A percentile compares a stretch with the other conserved stretches of the same genome.
Conservation (phyloP, 2,329 filamentous ascomycete species). For the Aureobasidium sp. region DNA sequence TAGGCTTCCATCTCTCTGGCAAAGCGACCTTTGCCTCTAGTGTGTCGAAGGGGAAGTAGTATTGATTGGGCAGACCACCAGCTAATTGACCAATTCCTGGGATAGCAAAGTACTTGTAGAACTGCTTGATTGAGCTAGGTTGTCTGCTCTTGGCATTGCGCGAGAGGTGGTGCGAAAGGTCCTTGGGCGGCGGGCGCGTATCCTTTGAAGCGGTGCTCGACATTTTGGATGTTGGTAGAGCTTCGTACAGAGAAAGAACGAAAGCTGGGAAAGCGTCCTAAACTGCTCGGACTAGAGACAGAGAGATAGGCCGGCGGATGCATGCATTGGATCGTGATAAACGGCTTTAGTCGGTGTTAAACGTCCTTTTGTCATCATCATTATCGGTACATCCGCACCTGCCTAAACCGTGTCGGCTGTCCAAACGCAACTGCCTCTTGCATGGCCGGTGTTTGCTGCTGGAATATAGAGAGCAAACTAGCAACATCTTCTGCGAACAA, state of each 20-base stretch:
- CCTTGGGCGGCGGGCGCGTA: constrained; percentile 48
- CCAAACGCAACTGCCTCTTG: not conserved
- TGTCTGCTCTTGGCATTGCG: constrained; percentile 57
- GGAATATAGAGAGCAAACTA: not conserved
- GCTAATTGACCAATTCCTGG: constrained; percentile 56
- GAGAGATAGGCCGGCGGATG: constrained; percentile 5
- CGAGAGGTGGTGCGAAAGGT: constrained; percentile 75
- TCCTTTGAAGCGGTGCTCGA: constrained; percentile 18
- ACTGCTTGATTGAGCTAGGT: constrained; percentile 64
- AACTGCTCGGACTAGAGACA: not conserved
- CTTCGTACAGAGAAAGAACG: not conserved
- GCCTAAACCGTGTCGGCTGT: not conserved
- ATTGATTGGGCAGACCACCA: constrained; percentile 65
- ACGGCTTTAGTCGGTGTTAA: constrained; percentile 1
- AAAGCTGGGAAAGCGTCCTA: not conserved
- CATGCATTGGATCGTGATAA: not conserved
- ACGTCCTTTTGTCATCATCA: constrained; percentile 4
- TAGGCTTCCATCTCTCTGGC: constrained; percentile 66
- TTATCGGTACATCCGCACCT: constrained; percentile 3
- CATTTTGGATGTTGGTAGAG: not conserved
- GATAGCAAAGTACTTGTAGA: constrained; percentile 75
- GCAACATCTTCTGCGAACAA: not conserved
- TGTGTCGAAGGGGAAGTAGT: constrained; percentile 85
- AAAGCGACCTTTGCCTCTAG: constrained; percentile 74
- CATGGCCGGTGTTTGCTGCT: not conserved